Base-by-base conservation (phyloP, 78 protist genomes). In the Acrasis kona region DNA sequence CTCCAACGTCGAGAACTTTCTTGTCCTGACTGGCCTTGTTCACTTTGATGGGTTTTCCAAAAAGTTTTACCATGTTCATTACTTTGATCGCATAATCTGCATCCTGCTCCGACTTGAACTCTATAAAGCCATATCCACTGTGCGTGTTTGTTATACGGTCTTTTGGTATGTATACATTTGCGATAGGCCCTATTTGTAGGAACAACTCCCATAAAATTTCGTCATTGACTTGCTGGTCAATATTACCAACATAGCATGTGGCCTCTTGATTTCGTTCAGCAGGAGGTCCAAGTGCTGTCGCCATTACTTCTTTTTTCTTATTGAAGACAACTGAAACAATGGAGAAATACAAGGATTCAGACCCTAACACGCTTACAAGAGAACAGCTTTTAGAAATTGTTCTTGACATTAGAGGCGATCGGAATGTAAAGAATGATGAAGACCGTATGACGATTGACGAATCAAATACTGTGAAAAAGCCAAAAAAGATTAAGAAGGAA, bases 71-170 rank as follows among this genome's bases (percentile, higher is more conserved):
- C 81, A 74, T 84, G 70, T 89, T 91, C 87, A 96, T 66, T 10
- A 93, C 64, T 36, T 70, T 70, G 64, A 90, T 77, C 1, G 98
- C 99, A 65, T 97, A 97, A 5, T 94, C 97, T n/a, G 98, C 98
- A 65, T 97, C 99, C 2, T 81, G 91, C 42, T 89, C 95, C 0
- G 83, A 32, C 64, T 71, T 69, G 66, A 95, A 96, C 74, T 96
- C 98, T 1, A 96, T 95, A 82, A 92, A 97, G 30, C 97, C 97
- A 69, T 70, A 89, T 27, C 99, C 97, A 41, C 83, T 80, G 40
- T 92, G 95, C 61, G 32, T 38, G 42, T 69, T 74, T 0, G 98
- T 84, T n/a, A 95, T 74, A 70, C 89, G 87, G 76, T 97, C 99
- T 70, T 91, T 94, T 32, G 97, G 98, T 12, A 97, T 90, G 80